Percentiles rank a stretch among this genome's conserved stretches.
These are phyloP conservation scores for Lentithecium fluviatile DNA, from an alignment of 495 filamentous ascomycete genomes.

Conservation along the genomic window DNA sequence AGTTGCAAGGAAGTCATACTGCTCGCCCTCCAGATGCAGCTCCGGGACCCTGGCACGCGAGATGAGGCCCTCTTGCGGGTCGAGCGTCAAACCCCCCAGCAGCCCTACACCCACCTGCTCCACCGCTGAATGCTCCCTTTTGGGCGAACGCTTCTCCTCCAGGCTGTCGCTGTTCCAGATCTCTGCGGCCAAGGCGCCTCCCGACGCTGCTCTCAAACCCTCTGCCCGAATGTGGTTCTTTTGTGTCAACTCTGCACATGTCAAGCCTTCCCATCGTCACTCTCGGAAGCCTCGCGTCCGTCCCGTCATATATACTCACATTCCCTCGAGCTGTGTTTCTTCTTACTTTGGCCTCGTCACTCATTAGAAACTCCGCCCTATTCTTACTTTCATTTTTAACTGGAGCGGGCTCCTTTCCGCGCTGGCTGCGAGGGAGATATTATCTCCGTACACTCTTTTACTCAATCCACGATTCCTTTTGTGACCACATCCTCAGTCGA, in stretches of 20 bases:
- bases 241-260: conserved; percentile 34
- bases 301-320: conserved; percentile 31
- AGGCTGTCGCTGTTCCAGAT: conserved; percentile 39
- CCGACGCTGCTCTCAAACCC: conserved; percentile 37
- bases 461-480: conserved; percentile 24
- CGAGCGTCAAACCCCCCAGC: neutral
- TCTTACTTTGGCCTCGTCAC: conserved; percentile 40
- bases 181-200: conserved; percentile 38
- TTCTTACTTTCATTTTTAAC: conserved; percentile 29
- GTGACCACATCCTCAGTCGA: conserved; percentile 15
- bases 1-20: conserved; percentile 15
- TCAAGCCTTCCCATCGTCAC: conserved; percentile 29
- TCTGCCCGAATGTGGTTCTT: conserved; percentile 30
- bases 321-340: conserved; percentile 31
- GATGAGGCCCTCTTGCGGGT: neutral
- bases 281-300: conserved; percentile 30
- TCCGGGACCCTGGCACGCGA: neutral
- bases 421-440: conserved; percentile 34
- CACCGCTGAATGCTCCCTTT: conserved; percentile 24
- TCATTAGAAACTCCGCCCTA: conserved; percentile 34
- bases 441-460: conserved; percentile 38
- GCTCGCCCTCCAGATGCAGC: neutral
- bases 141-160: conserved; percentile 36
- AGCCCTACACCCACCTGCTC: conserved; percentile 19
- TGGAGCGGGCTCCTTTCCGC: conserved; percentile 37